Conservation (phyloP, 495 filamentous ascomycete genomes). For the Trichoderma parareesei region DNA sequence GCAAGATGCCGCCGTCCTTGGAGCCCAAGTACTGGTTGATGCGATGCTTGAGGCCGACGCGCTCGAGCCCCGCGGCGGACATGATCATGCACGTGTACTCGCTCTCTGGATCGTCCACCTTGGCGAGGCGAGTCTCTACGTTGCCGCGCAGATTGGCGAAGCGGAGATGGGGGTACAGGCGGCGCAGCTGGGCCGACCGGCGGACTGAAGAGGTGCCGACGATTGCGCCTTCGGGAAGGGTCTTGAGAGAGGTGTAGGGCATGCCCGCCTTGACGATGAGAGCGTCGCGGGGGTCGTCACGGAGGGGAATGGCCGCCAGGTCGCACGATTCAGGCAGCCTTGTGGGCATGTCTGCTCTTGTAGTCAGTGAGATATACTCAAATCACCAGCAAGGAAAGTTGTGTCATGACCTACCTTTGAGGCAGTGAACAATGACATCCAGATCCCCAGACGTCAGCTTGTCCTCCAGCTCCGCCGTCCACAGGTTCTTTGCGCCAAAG, state of each 20-base stretch:
- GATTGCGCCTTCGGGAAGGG: background rate
- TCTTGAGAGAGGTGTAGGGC: background rate
- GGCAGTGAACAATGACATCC: background rate
- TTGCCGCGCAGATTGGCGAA: constrained; percentile 3
- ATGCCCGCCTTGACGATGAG: background rate
- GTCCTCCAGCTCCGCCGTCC: background rate
- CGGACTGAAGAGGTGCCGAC: constrained; percentile 1
- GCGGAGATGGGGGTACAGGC: background rate
- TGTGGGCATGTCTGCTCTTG: background rate
- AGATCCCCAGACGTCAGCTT: background rate
- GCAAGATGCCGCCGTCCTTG: background rate
- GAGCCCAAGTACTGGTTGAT: constrained; percentile 3
- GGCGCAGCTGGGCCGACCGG: background rate
- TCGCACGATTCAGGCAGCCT: background rate
- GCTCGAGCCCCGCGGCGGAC: background rate
- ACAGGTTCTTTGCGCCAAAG: constrained; percentile 5
- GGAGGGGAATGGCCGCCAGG: background rate
- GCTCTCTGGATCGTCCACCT: background rate
- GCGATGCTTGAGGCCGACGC: background rate
- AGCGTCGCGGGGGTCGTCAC: constrained; percentile 1
- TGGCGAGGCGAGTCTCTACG: background rate
- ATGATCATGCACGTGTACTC: constrained; percentile 8
- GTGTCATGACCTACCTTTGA: background rate
- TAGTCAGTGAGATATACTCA: background rate
- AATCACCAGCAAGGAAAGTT: background rate